Percentiles rank a stretch among this genome's conserved stretches.
phyloP scores from a whole-genome alignment of 495 filamentous ascomycete genomes.

The Penicillium flavigenum region DNA sequence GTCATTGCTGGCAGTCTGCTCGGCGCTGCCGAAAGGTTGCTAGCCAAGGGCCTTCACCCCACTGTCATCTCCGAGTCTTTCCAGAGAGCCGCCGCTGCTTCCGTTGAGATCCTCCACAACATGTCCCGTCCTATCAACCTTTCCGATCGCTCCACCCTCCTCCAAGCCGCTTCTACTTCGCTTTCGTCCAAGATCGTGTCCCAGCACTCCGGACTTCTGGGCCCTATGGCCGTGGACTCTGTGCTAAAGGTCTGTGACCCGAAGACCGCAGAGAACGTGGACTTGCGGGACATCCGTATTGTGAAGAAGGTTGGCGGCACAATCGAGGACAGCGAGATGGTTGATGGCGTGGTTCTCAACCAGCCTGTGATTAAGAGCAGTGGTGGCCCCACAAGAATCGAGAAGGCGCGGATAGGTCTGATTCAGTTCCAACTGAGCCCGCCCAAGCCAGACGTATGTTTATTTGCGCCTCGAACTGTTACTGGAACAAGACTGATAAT shows the following conservation, averaged over 20 bases:
- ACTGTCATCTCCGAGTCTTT: conserved; percentile 97
- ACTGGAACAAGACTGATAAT: conserved; percentile 4
- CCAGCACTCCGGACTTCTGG: conserved; percentile 88
- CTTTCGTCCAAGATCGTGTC: conserved; percentile 98
- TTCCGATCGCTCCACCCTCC: conserved; percentile 80
- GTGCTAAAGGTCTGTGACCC: conserved; percentile 92
- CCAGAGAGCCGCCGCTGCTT: conserved; percentile 84
- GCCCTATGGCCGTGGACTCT: conserved; percentile 94
- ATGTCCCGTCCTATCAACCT: conserved; percentile 96
- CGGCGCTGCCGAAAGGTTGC: conserved; percentile 85
- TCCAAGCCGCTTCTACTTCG: conserved; percentile 95
- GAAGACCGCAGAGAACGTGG: conserved; percentile 93
- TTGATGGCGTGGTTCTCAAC: conserved; percentile 90
- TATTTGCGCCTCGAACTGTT: neutral
- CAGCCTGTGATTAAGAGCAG: conserved; percentile 92
- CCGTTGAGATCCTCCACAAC: conserved; percentile 85
- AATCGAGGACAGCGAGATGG: conserved; percentile 96
- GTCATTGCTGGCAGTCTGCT: conserved; percentile 94
- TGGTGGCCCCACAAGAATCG: conserved; percentile 87
- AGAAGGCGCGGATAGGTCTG: conserved; percentile 94
- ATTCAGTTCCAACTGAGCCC: conserved; percentile 99
- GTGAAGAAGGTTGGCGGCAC: conserved; percentile 98
- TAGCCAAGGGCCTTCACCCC: conserved; percentile 92
- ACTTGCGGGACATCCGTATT: conserved; percentile 92
- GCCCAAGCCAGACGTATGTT: conserved; percentile 89